Evolutionary conservation across 116 monocot genomes (phyloP).

Genomic region (Zostera marina): DNA sequence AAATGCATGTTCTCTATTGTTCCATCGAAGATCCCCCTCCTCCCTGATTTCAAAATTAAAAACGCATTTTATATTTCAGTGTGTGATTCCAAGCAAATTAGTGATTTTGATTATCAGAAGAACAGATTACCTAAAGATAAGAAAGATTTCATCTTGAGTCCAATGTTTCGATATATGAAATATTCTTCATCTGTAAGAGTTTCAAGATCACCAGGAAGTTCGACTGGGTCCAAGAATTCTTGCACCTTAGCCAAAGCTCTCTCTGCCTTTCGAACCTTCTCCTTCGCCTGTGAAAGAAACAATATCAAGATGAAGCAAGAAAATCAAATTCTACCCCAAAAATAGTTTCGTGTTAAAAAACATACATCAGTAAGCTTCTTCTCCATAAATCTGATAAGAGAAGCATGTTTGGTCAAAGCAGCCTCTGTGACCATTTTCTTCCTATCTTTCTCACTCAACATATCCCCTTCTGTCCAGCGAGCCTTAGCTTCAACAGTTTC

Average conservation of each 20-base stretch:
- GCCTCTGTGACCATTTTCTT: conserved; percentile 46
- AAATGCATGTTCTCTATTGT: conserved; percentile 89
- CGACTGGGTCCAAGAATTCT: conserved; percentile 52
- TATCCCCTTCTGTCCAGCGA: conserved; percentile 34
- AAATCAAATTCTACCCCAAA: no score
- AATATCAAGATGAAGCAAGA: no score
- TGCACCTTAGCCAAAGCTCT: conserved; percentile 81
- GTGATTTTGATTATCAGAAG: neutral
- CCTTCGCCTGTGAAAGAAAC: conserved; percentile 30
- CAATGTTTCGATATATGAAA: conserved; percentile 68
- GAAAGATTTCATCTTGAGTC: conserved; percentile 77
- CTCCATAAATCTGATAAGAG: conserved; percentile 56
- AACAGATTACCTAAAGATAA: conserved; percentile 41
- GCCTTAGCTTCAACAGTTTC: conserved; percentile 65
- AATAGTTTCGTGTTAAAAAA: neutral
- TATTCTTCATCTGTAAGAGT: conserved; percentile 92
- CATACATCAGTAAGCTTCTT: conserved; percentile 49
- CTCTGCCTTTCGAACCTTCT: conserved; percentile 75
- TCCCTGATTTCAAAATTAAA: conserved; percentile 25
- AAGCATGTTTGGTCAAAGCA: conserved; percentile 50
- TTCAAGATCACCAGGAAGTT: conserved; percentile 87
- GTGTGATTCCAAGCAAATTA: neutral
- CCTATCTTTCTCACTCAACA: conserved; percentile 33
- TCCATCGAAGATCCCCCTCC: conserved; percentile 87
- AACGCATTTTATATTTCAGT: neutral